Conservation (phyloP, 306 rosid genomes). For the Cucumis melo region DNA sequence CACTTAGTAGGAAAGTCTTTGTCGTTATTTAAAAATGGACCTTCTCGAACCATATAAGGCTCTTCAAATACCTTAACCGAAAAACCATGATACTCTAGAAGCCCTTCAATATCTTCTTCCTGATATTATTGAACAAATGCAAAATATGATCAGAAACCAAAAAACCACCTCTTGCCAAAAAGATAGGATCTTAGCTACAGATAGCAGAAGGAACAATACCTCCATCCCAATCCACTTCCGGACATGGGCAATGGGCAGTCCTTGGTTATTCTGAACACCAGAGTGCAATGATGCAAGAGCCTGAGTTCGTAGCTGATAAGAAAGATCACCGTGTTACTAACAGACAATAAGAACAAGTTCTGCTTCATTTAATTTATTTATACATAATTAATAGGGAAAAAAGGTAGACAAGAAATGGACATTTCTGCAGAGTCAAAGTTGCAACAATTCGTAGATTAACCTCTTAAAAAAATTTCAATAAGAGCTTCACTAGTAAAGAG, state of each 20-base stretch:
- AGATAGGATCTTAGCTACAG: conserved; percentile 7
- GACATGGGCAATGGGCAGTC: conserved; percentile 65
- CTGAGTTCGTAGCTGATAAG: conserved; percentile 72
- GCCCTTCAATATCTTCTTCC: conserved; percentile 73
- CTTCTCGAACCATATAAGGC: conserved; percentile 80
- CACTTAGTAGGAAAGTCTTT: conserved; percentile 75
- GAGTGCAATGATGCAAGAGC: conserved; percentile 93
- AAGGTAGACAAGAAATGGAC: not conserved
- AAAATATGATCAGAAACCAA: not conserved
- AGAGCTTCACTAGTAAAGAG: not conserved
- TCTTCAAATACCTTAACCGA: conserved; percentile 53
- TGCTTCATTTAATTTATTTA: not conserved
- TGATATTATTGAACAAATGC: conserved; percentile 15
- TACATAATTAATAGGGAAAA: not conserved
- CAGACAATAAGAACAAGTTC: not conserved
- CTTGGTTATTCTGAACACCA: conserved; percentile 86
- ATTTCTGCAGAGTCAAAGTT: not conserved
- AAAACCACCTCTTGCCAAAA: not conserved
- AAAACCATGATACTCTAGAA: conserved; percentile 77
- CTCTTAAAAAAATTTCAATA: not conserved
- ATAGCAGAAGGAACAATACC: conserved; percentile 37
- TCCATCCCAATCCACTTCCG: conserved; percentile 91
- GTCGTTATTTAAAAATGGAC: conserved; percentile 59
- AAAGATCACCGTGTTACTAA: not conserved
- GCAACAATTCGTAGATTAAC: not conserved